Percentiles rank a stretch among this genome's conserved stretches.
Conservation (phyloP, 495 filamentous ascomycete genomes). For the Evernia prunastri region DNA sequence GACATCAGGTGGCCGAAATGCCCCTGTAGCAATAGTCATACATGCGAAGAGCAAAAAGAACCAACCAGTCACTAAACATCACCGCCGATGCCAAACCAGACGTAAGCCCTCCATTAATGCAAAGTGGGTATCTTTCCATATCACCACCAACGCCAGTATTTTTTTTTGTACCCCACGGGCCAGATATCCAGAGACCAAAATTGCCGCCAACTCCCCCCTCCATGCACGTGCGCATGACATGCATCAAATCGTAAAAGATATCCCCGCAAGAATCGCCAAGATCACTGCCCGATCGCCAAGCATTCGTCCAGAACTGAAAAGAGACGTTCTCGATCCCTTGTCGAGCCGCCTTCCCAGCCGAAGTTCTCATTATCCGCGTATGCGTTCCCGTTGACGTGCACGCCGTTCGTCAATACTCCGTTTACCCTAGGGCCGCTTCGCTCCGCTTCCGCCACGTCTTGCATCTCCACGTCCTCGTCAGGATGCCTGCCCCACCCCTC, state of each 20-base stretch:
- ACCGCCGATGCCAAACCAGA: neutral
- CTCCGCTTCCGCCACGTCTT: slow-evolving; percentile 23
- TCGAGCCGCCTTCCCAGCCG: slow-evolving; percentile 67
- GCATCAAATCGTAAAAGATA: neutral
- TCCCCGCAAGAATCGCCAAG: neutral
- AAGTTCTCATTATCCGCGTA: slow-evolving; percentile 33
- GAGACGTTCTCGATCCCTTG: slow-evolving; percentile 55
- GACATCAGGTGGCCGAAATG: neutral
- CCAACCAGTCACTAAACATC: neutral
- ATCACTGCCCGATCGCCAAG: slow-evolving; percentile 44
- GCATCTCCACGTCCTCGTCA: slow-evolving; percentile 17
- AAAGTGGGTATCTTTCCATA: slow-evolving; percentile 18
- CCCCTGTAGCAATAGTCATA: neutral
- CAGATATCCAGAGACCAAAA: slow-evolving; percentile 9
- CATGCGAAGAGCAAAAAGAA: neutral
- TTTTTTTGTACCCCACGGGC: neutral
- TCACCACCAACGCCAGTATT: neutral
- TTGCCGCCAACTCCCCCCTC: slow-evolving; percentile 11
- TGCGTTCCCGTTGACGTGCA: slow-evolving; percentile 25
- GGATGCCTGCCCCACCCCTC: slow-evolving; percentile 42
- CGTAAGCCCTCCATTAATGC: slow-evolving; percentile 11
- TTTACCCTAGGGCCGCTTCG: slow-evolving; percentile 27
- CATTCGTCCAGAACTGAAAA: slow-evolving; percentile 63
- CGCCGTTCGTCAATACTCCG: slow-evolving; percentile 28
- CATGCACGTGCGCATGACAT: slow-evolving; percentile 8